These are phyloP conservation scores for Chlamydomonas asymmetrica DNA, from an alignment of 139 green algal species.

Conservation along the genomic window DNA sequence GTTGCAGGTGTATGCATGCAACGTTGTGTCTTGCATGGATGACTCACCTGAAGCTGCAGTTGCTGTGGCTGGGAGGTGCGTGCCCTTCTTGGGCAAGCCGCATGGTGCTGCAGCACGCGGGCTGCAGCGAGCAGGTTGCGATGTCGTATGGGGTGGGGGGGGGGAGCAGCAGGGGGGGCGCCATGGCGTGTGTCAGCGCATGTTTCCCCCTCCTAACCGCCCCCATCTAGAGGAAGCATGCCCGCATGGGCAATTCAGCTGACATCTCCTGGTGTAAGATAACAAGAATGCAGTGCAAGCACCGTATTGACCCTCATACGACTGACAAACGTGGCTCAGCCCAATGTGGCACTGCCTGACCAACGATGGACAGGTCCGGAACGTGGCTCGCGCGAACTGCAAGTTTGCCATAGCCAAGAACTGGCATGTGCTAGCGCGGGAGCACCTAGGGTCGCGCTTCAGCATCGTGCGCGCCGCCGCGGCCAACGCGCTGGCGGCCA, in stretches of 20 bases:
- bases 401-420: not conserved
- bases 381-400: not conserved
- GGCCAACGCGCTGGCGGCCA: slow-evolving; percentile 7
- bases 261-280: not conserved
- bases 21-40: no score
- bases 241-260: not conserved
- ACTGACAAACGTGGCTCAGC: slow-evolving; percentile 11
- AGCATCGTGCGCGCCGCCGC: slow-evolving; percentile 8
- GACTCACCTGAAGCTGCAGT: no score
- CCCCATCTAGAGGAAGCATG: no score
- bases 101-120: no score
- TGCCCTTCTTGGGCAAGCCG: no score
- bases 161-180: no score
- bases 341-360: slow-evolving; percentile 6
- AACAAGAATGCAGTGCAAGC: not conserved
- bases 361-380: not conserved
- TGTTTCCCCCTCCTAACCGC: no score
- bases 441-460: not conserved
- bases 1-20: no score
- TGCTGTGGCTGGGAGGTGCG: no score
- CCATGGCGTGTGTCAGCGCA: not conserved
- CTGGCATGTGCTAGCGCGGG: not conserved
- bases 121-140: no score
- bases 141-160: no score
- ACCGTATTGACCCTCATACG: not conserved